These are phyloP conservation scores for Daldinia decipiens DNA, from an alignment of 495 filamentous ascomycete genomes.

Conservation along the genomic window DNA sequence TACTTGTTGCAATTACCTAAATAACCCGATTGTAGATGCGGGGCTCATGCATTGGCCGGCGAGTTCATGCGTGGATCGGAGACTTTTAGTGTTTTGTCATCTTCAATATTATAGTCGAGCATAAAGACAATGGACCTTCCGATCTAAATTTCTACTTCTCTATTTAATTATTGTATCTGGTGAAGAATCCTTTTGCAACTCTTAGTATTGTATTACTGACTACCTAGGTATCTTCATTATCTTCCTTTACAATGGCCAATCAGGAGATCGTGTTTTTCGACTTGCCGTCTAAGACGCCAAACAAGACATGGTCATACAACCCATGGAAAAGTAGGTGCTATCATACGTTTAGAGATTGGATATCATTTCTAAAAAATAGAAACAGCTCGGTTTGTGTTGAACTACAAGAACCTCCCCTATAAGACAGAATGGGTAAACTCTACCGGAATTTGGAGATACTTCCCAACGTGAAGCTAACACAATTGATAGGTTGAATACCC, in stretches of 20 bases:
- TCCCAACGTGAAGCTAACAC: constrained; percentile 5
- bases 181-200: not conserved
- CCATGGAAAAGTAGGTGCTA: constrained; percentile 67
- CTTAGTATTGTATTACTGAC: constrained; percentile 17
- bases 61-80: not conserved
- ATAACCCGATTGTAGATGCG: not conserved
- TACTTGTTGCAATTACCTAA: not conserved
- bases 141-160: not conserved
- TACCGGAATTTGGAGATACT: not conserved
- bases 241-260: constrained; percentile 26
- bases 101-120: not conserved
- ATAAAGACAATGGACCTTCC: not conserved
- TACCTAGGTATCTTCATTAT: not conserved
- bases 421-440: constrained; percentile 66
- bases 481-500: constrained; percentile 63
- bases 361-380: not conserved
- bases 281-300: constrained; percentile 59
- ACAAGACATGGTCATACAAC: constrained; percentile 66
- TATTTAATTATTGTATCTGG: not conserved
- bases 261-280: constrained; percentile 63
- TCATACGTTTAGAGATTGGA: not conserved
- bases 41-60: not conserved
- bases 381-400: constrained; percentile 66
- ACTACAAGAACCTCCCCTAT: constrained; percentile 71
- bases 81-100: constrained; percentile 1